Conservation (phyloP, 768 basidiomycete species). For the Mycena alexandri region DNA sequence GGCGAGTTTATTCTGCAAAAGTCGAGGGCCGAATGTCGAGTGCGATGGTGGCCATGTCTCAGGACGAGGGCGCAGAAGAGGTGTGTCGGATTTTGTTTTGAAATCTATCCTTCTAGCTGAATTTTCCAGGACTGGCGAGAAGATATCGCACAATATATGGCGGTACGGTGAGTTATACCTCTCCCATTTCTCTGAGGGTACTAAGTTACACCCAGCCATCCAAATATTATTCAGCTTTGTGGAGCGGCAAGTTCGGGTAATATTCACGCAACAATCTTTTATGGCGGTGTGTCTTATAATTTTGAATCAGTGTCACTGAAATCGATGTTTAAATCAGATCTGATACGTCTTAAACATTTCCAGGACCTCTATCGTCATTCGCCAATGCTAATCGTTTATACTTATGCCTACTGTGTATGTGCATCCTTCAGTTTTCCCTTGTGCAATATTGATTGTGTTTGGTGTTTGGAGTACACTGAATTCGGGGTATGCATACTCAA, state of each 20-base stretch:
- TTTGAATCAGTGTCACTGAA: background rate
- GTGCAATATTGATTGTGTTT: too few species aligned
- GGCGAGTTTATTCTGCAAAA: too few species aligned
- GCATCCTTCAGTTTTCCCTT: background rate
- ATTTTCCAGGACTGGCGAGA: too few species aligned
- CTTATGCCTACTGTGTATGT: background rate
- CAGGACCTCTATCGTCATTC: background rate
- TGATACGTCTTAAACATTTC: background rate
- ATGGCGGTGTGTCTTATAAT: background rate
- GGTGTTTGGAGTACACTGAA: background rate
- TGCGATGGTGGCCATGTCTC: too few species aligned
- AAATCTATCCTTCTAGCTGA: too few species aligned
- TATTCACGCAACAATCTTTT: conserved; percentile 1
- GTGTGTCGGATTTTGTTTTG: too few species aligned
- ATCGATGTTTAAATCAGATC: background rate
- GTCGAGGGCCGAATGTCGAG: too few species aligned
- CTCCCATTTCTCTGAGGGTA: too few species aligned
- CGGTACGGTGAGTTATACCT: too few species aligned
- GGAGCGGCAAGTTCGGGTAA: background rate
- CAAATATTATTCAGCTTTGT: background rate
- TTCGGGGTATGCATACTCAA: background rate
- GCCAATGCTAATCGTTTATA: background rate
- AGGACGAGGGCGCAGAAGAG: too few species aligned
- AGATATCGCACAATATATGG: too few species aligned
- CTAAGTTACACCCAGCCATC: background rate